phyloP scores from a whole-genome alignment of 2,329 filamentous ascomycete species.

The Claviceps paspali region DNA sequence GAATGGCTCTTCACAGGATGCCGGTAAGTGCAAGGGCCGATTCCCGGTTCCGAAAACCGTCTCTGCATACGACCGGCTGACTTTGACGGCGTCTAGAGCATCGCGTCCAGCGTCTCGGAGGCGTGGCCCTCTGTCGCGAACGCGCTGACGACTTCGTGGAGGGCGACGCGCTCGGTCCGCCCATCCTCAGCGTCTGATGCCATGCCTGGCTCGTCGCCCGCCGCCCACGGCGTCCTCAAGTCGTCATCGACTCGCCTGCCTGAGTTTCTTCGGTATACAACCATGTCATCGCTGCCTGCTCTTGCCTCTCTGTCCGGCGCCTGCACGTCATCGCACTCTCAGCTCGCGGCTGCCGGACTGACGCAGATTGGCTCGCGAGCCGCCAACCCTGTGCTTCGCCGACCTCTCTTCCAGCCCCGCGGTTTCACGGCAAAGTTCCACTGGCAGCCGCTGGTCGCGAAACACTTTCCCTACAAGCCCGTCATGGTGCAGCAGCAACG shows the following conservation, averaged over 20 bases:
- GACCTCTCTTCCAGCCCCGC: slow-evolving; percentile 11
- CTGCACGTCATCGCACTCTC: slow-evolving; percentile 7
- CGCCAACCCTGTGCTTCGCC: slow-evolving; percentile 14
- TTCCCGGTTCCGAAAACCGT: not conserved
- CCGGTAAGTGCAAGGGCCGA: slow-evolving; percentile 10
- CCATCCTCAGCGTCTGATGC: slow-evolving; percentile 5
- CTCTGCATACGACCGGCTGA: slow-evolving; percentile 8
- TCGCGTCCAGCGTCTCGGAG: slow-evolving; percentile 28
- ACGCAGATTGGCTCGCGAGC: slow-evolving; percentile 16
- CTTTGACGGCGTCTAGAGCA: slow-evolving; percentile 15
- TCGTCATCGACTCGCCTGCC: slow-evolving; percentile 10
- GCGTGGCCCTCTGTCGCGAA: slow-evolving; percentile 31
- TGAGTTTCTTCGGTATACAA: slow-evolving; percentile 14
- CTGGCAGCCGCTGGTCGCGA: slow-evolving; percentile 9
- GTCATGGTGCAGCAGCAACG: slow-evolving; percentile 11
- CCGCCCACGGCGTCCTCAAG: slow-evolving; percentile 7
- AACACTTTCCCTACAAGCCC: slow-evolving; percentile 7
- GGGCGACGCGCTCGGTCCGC: slow-evolving; percentile 4
- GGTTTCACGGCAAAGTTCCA: slow-evolving; percentile 5
- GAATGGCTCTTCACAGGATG: slow-evolving; percentile 18
- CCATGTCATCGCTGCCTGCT: slow-evolving; percentile 2
- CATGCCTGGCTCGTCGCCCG: slow-evolving; percentile 2
- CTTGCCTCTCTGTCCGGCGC: not conserved
- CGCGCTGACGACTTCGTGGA: slow-evolving; percentile 22
- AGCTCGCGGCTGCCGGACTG: slow-evolving; percentile 11